Conservation (phyloP, 2,329 filamentous ascomycete genomes). For the Metarhizium humberi region DNA sequence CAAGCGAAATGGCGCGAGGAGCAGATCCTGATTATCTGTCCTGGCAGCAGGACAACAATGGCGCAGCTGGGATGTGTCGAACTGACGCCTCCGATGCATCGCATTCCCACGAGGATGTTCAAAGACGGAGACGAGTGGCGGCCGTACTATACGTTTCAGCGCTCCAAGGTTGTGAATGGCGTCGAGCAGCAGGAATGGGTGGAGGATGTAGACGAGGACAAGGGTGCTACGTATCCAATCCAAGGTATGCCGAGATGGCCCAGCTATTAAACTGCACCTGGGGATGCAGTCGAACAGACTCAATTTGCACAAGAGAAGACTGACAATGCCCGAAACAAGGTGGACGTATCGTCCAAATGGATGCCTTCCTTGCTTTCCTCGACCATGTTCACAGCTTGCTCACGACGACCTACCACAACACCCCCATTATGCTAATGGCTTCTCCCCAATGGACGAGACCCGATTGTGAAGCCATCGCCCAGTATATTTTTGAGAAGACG, state of each 20-base stretch:
- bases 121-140: constrained; percentile 67
- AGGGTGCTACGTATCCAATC: constrained; percentile 86
- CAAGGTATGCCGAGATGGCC: constrained; percentile 31
- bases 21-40: constrained; percentile 62
- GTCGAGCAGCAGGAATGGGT: constrained; percentile 61
- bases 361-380: constrained; percentile 85
- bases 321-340: constrained; percentile 28
- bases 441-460: constrained; percentile 85
- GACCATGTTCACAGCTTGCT: constrained; percentile 85
- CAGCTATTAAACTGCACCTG: neutral
- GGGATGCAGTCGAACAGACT: neutral
- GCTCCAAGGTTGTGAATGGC: constrained; percentile 42
- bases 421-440: constrained; percentile 81
- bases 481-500: constrained; percentile 96
- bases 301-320: neutral
- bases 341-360: constrained; percentile 82
- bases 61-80: constrained; percentile 85
- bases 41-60: constrained; percentile 81
- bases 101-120: constrained; percentile 92
- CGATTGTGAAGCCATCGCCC: constrained; percentile 78
- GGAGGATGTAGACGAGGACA: constrained; percentile 78
- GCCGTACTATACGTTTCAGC: constrained; percentile 69
- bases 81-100: constrained; percentile 80
- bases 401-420: constrained; percentile 91
- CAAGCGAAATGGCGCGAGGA: constrained; percentile 55